These are phyloP conservation scores for Paramarasmius palmivorus DNA, from an alignment of 1,284 basidiomycete species.

Conservation along the genomic window DNA sequence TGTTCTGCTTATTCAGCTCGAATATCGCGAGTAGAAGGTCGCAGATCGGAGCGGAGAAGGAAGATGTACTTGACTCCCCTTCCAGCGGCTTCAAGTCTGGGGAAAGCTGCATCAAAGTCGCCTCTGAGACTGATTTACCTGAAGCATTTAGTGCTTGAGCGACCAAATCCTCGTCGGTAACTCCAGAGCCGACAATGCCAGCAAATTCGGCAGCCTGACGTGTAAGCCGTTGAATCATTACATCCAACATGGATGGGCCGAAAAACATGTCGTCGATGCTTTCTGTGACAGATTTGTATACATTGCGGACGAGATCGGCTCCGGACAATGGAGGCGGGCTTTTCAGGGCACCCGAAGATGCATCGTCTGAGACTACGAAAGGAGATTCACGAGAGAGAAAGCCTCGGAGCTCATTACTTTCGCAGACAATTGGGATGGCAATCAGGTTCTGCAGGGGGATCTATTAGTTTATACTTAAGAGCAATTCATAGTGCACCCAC, in stretches of 20 bases:
- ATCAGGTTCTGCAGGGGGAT: conserved; percentile 61
- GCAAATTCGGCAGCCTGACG: conserved; percentile 88
- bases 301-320: conserved; percentile 74
- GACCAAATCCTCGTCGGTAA: conserved; percentile 84
- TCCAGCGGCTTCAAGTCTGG: conserved; percentile 79
- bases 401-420: conserved; percentile 78
- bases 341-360: conserved; percentile 37
- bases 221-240: conserved; percentile 86
- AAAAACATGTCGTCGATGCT: conserved; percentile 94
- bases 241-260: conserved; percentile 91
- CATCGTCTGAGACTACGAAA: conserved; percentile 59
- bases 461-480: conserved; percentile 3
- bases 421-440: conserved; percentile 74
- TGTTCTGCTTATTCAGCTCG: conserved; percentile 92
- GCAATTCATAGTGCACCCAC: conserved; percentile 38
- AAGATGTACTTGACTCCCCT: conserved; percentile 82
- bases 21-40: conserved; percentile 92
- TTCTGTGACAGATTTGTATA: conserved; percentile 87
- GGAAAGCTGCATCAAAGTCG: conserved; percentile 65
- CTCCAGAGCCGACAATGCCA: conserved; percentile 74
- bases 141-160: conserved; percentile 74
- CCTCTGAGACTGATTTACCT: conserved; percentile 63
- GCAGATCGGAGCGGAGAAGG: conserved; percentile 92
- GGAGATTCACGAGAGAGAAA: conserved; percentile 89
- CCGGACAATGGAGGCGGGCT: conserved; percentile 56